Evolutionary conservation across 2,329 filamentous ascomycete genomes (phyloP).

Genomic region (Phoma sp.): DNA sequence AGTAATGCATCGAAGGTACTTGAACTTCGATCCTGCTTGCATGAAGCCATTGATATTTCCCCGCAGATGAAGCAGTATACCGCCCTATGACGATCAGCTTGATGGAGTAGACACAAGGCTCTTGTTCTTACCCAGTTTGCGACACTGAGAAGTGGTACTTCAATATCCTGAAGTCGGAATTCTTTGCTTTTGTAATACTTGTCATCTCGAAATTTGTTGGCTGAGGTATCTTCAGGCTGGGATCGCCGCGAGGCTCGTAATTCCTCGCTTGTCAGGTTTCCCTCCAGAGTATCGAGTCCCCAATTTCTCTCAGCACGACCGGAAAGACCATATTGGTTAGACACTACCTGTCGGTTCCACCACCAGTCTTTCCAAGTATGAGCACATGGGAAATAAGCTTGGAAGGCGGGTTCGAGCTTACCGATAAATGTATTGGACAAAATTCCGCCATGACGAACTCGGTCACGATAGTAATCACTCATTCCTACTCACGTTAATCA

Average conservation of each 20-base stretch:
- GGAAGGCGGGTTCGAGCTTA: not conserved
- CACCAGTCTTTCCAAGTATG: not conserved
- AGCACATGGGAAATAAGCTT: too few relatives aligned
- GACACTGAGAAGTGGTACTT: conserved; percentile 69
- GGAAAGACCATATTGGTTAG: conserved; percentile 70
- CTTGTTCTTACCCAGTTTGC: conserved; percentile 55
- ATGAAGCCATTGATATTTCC: conserved; percentile 71
- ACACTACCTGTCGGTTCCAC: conserved; percentile 55
- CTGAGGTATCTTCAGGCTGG: conserved; percentile 21
- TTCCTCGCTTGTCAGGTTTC: conserved; percentile 61
- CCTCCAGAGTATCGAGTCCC: conserved; percentile 63
- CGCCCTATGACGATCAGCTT: conserved; percentile 61
- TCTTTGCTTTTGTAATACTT: conserved; percentile 68
- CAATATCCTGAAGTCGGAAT: conserved; percentile 67
- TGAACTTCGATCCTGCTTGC: conserved; percentile 67
- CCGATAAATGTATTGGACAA: too few relatives aligned
- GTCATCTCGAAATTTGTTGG: conserved; percentile 65
- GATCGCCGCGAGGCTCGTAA: conserved; percentile 52
- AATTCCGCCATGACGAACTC: too few relatives aligned
- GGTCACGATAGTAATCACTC: too few relatives aligned
- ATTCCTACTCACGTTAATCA: too few relatives aligned
- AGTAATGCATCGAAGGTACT: conserved; percentile 62
- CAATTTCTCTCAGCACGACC: conserved; percentile 57
- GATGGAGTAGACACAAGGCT: too few relatives aligned
- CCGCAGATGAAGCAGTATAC: conserved; percentile 70